These are phyloP conservation scores for Bauhinia variegata DNA, from an alignment of 306 rosid genomes.

Conservation along the genomic window DNA sequence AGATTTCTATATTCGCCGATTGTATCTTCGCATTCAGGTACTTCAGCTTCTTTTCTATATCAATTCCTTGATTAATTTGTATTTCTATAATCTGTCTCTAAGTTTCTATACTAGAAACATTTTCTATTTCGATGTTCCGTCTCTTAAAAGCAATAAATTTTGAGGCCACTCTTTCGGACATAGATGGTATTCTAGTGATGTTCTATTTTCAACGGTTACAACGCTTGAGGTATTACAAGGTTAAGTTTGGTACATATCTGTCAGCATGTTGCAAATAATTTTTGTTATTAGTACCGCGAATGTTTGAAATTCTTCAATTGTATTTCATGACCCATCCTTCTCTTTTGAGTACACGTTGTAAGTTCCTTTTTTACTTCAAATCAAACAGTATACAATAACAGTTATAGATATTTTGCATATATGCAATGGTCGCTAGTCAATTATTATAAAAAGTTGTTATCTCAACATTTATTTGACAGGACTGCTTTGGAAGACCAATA, in stretches of 20 bases:
- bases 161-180: too few species aligned
- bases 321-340: background rate
- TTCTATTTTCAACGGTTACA: background rate
- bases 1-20: constrained; percentile 82
- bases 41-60: background rate
- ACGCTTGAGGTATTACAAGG: background rate
- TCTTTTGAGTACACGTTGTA: background rate
- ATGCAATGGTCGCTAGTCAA: background rate
- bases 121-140: too few species aligned
- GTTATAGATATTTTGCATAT: background rate
- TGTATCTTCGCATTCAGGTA: constrained; percentile 90
- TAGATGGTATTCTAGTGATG: too few species aligned
- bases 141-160: background rate
- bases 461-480: constrained; percentile 46
- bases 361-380: background rate
- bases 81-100: background rate
- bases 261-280: background rate
- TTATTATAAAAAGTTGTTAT: constrained; percentile 1
- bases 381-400: background rate
- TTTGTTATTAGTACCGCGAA: background rate
- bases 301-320: background rate
- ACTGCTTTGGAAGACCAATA: constrained; percentile 93
- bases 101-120: background rate
- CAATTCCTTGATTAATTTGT: background rate
- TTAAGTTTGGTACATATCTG: background rate